These are phyloP conservation scores for Zopfia rhizophila DNA, from an alignment of 2,329 filamentous ascomycete genomes.

Conservation along the genomic window DNA sequence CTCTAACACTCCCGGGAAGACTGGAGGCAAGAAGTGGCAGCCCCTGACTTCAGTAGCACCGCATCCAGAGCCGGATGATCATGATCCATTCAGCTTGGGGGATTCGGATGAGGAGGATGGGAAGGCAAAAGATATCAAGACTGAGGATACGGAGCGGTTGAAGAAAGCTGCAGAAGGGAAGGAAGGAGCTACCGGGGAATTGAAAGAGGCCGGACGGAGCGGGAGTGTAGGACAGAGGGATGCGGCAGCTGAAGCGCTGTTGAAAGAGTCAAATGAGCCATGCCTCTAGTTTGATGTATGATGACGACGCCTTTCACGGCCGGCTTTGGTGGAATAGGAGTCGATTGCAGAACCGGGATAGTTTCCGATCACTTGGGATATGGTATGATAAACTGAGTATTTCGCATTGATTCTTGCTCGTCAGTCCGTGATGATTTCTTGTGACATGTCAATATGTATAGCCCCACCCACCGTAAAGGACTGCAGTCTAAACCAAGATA, in stretches of 20 bases:
- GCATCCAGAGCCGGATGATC: constrained; percentile 80
- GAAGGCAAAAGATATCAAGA: constrained; percentile 71
- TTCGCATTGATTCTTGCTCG: too few relatives aligned
- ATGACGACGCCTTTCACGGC: too few relatives aligned
- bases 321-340: too few relatives aligned
- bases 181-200: constrained; percentile 34
- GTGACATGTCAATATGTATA: too few relatives aligned
- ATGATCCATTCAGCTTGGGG: constrained; percentile 95
- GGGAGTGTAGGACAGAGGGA: constrained; percentile 57
- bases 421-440: too few relatives aligned
- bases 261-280: constrained; percentile 53
- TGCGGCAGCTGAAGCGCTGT: constrained; percentile 58
- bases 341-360: too few relatives aligned
- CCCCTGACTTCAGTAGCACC: constrained; percentile 88
- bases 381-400: too few relatives aligned
- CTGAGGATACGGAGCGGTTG: constrained; percentile 62
- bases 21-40: constrained; percentile 92
- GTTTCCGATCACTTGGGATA: too few relatives aligned
- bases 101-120: constrained; percentile 90
- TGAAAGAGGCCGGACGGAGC: constrained; percentile 53
- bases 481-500: too few relatives aligned
- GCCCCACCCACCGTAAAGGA: too few relatives aligned
- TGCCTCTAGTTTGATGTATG: too few relatives aligned
- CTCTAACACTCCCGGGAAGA: constrained; percentile 36
- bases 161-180: constrained; percentile 60